These are phyloP conservation scores for Aschersonia sp. DNA, from an alignment of 2,329 filamentous ascomycete genomes.

Conservation along the genomic window DNA sequence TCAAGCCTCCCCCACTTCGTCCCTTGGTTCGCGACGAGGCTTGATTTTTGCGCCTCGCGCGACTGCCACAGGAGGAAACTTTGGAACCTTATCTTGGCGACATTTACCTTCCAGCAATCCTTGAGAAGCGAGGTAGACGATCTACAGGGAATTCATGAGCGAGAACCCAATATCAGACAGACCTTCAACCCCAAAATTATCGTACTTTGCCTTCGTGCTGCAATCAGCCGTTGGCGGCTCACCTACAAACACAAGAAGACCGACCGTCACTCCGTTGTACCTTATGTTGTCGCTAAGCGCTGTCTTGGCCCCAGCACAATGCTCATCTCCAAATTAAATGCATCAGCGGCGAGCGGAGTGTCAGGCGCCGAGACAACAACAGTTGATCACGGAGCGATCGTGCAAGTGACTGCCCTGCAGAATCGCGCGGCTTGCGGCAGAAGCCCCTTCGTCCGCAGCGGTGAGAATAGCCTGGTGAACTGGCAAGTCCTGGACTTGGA, in stretches of 20 bases:
- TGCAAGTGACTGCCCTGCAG: constrained; percentile 11
- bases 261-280: background rate
- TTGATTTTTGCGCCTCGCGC: too few species aligned
- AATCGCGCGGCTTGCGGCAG: constrained; percentile 22
- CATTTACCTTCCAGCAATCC: too few species aligned
- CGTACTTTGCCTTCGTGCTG: too few species aligned
- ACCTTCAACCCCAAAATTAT: too few species aligned
- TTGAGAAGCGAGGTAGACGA: too few species aligned
- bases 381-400: constrained; percentile 1
- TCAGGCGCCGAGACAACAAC: constrained; percentile 7
- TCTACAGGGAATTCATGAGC: too few species aligned
- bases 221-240: too few species aligned
- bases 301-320: constrained; percentile 9
- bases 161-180: too few species aligned
- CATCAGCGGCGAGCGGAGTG: constrained; percentile 18
- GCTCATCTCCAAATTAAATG: constrained; percentile 23
- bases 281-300: background rate
- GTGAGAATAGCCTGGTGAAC: constrained; percentile 68
- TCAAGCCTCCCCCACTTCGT: too few species aligned
- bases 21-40: too few species aligned
- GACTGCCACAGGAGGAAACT: too few species aligned
- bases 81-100: too few species aligned
- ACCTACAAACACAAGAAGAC: background rate
- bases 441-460: constrained; percentile 50
- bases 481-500: constrained; percentile 84